A percentile compares a stretch with the other conserved stretches of the same genome.
Conservation (phyloP, 2,329 filamentous ascomycete species). For the Dothistroma pini region DNA sequence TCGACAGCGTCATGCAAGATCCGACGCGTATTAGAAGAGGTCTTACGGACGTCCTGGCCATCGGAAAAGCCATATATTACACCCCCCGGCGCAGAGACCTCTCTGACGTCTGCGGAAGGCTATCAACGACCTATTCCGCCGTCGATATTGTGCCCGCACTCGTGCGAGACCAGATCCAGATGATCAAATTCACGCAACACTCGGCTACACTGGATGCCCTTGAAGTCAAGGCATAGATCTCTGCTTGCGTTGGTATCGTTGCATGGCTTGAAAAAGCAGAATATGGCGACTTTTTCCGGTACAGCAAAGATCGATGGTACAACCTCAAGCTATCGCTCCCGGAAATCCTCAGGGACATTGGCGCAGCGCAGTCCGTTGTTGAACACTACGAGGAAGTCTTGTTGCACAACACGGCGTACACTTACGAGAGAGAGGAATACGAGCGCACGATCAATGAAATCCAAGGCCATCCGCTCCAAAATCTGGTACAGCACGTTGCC, state of each 20-base stretch:
- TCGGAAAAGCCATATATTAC: background rate
- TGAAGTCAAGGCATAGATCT: slow-evolving; percentile 1
- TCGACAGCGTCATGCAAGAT: background rate
- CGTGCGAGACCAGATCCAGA: background rate
- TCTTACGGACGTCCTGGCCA: background rate
- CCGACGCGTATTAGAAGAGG: background rate
- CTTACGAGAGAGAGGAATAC: background rate
- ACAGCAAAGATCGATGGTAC: background rate
- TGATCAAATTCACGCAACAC: slow-evolving; percentile 1
- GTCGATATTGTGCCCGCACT: background rate
- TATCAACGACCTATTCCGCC: background rate
- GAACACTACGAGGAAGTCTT: slow-evolving; percentile 1
- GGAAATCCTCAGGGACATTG: background rate
- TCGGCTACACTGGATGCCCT: background rate
- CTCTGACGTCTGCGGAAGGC: background rate
- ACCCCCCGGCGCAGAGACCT: background rate
- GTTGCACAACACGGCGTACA: background rate
- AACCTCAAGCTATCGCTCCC: background rate
- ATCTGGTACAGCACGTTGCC: background rate
- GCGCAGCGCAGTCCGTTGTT: background rate
- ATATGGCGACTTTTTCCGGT: background rate
- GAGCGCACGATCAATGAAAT: background rate
- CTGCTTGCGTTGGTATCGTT: background rate
- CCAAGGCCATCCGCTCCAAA: background rate
- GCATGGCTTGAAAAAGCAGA: background rate